These are phyloP conservation scores for Erysimum pusillum DNA, from an alignment of 441 rosid species.

Conservation along the genomic window DNA sequence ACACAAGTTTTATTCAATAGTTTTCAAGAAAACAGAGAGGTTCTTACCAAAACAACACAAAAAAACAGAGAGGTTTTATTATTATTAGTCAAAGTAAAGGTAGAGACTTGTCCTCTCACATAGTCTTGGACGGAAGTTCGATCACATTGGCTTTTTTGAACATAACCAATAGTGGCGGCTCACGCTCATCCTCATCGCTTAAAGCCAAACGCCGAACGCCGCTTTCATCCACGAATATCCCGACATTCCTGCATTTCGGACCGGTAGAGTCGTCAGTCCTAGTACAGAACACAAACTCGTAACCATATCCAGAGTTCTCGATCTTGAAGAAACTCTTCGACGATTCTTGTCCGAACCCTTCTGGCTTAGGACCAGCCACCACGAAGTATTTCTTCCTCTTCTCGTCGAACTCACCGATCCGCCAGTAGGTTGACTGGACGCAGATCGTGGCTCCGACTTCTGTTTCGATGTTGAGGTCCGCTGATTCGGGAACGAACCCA, in stretches of 20 bases:
- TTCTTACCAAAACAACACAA: no score
- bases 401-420: constrained; percentile 50
- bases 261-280: no score
- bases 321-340: constrained; percentile 60
- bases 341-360: constrained; percentile 47
- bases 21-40: constrained; percentile 5
- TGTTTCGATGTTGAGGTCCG: constrained; percentile 56
- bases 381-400: constrained; percentile 52
- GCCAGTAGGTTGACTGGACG: constrained; percentile 55
- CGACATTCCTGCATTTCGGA: constrained; percentile 56
- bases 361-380: constrained; percentile 51
- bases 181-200: no score
- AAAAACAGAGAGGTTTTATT: no score
- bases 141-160: constrained; percentile 57
- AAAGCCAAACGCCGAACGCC: constrained; percentile 59
- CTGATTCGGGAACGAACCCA: constrained; percentile 47
- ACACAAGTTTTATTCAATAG: constrained; percentile 21
- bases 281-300: constrained; percentile 68
- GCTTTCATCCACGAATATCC: constrained; percentile 52
- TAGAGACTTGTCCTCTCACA: constrained; percentile 23
- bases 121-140: constrained; percentile 30
- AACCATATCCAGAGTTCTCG: constrained; percentile 47
- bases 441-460: constrained; percentile 41
- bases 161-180: constrained; percentile 60
- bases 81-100: not conserved